Evolutionary conservation across 441 rosid genomes (phyloP).

Genomic region (Eugenia klotzschiana): DNA sequence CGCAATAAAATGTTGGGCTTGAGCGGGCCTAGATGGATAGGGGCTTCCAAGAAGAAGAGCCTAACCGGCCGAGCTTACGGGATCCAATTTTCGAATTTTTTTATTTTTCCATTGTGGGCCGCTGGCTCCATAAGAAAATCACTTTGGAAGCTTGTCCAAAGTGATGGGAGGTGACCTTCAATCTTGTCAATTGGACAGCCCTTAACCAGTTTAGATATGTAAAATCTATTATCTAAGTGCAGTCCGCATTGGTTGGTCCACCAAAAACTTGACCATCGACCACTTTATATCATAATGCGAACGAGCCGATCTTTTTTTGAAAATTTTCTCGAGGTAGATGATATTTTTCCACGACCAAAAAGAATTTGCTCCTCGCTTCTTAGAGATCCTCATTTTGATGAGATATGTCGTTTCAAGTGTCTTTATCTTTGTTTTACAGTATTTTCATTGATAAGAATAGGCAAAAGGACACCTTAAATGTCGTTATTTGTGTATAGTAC

Average conservation of each 20-base stretch:
- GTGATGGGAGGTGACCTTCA: background rate
- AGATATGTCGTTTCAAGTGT: background rate
- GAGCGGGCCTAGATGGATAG: background rate
- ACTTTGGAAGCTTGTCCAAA: background rate
- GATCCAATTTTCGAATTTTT: background rate
- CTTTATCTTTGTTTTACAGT: too few relatives aligned
- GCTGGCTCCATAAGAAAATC: background rate
- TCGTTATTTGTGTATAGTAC: too few relatives aligned
- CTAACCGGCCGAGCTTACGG: background rate
- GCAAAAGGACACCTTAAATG: too few relatives aligned
- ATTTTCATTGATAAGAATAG: too few relatives aligned
- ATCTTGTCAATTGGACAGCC: background rate
- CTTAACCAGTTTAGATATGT: background rate
- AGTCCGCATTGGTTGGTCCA: background rate
- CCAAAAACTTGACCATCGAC: background rate
- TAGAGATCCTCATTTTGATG: background rate
- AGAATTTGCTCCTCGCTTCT: rapidly evolving
- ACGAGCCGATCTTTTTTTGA: background rate
- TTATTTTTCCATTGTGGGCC: background rate
- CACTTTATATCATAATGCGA: background rate
- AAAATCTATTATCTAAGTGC: background rate
- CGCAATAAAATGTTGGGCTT: background rate
- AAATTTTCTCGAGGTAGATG: background rate
- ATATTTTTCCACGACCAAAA: background rate
- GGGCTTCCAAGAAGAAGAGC: background rate